phyloP scores from a whole-genome alignment of 345 rosid genomes.

The Aquilaria sinensis region DNA sequence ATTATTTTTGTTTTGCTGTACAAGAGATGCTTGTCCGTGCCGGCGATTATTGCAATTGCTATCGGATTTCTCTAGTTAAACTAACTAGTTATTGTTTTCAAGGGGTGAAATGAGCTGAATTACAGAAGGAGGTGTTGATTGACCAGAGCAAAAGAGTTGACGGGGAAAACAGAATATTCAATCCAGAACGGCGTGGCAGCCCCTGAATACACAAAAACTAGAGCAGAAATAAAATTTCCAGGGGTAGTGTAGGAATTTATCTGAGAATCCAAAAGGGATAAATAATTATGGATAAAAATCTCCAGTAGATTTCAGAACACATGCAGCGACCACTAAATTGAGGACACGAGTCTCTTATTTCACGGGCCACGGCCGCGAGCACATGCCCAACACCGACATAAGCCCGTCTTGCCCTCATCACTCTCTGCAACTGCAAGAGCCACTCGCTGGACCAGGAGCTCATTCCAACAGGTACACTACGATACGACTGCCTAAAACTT shows the following conservation, averaged over 20 bases:
- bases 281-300: constrained; percentile 55
- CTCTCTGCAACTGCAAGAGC: constrained; percentile 11
- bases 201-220: constrained; percentile 16
- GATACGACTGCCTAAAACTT: no score
- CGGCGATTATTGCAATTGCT: no score
- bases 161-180: not conserved
- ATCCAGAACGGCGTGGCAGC: constrained; percentile 19
- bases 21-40: no score
- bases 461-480: not conserved
- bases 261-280: constrained; percentile 24
- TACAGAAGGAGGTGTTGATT: no score
- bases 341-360: constrained; percentile 15
- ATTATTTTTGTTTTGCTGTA: no score
- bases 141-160: no score
- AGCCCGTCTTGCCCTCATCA: constrained; percentile 3
- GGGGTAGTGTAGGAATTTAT: constrained; percentile 20
- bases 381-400: constrained; percentile 15
- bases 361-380: not conserved
- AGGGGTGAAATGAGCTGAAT: no score
- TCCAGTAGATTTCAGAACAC: constrained; percentile 21
- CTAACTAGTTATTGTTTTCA: no score
- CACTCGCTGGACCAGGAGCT: constrained; percentile 9
- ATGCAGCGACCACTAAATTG: constrained; percentile 16
- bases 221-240: constrained; percentile 6
- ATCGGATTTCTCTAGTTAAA: no score